Base-by-base conservation (phyloP, 2,329 filamentous ascomycete genomes). In the Epichloe sp. region DNA sequence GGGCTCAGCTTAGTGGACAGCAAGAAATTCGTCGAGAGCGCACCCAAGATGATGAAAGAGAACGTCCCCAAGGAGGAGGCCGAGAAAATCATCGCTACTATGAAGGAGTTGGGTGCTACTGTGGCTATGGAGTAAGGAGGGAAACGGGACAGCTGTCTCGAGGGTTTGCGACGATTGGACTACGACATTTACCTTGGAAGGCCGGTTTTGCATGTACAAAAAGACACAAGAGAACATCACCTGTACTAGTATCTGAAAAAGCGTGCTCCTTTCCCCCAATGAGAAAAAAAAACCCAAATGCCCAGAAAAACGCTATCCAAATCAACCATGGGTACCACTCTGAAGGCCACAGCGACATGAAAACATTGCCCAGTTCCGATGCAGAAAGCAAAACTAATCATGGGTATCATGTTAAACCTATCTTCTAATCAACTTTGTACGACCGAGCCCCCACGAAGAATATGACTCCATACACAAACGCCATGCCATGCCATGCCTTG, bases 11-110 rank as follows among this genome's bases (percentile, higher is more conserved):
- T 99, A 75, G 94, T 99, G 60, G 93, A 99, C 72, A 95, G 88
- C 74, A 99, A 99, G 85, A 99, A 99, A 78, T 99, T 99, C 65
- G 93, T 98, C 59, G 93, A 99, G 79, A 88, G 87, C 66, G 90
- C 87, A 60, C 93, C 93, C 57, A 99, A 99, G 85, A 75, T 88
- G 70, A 87, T 99, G 88, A 97, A 97, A 83, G 93, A 99, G 74
- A 90, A 86, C 48, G 89, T 98, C 60, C 86, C 91, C 57, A 99
- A 98, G 81, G 93, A 99, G 65, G 94, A 99, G 70, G 89, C 88
- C 7, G 91, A 97, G 79, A 98, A 98, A 84, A 96, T 98, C 65
- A 82, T 98, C 53, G 87, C 88, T 70, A 83, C 87, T 42, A 79
- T 99, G 76, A 97, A 97, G 82, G 90, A 80, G 59, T 75, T 99